Evolutionary conservation across 1,139 yeast species (phyloP).

Genomic region (Taiozyma sp.): DNA sequence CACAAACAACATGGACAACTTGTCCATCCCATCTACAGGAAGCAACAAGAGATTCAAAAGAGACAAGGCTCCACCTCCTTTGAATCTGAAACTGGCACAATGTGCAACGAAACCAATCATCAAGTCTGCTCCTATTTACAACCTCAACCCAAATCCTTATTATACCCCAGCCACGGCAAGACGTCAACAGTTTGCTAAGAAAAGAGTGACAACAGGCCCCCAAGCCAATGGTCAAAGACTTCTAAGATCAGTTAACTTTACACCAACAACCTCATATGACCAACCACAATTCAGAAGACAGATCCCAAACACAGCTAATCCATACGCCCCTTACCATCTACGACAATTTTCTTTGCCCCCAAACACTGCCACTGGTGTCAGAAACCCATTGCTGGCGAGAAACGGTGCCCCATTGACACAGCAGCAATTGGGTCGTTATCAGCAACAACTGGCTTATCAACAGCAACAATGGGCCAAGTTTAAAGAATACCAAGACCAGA

Average conservation of each 20-base stretch:
- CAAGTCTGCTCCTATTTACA: constrained; percentile 40
- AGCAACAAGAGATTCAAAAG: constrained; percentile 36
- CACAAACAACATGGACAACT: constrained; percentile 21
- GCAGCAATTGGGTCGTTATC: constrained; percentile 18
- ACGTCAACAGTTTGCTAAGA: constrained; percentile 10
- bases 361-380: constrained; percentile 16
- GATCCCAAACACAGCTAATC: not conserved
- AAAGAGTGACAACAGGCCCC: not conserved
- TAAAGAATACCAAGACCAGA: constrained; percentile 17
- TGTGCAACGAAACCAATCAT: constrained; percentile 29
- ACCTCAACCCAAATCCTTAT: constrained; percentile 11
- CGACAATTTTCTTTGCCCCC: constrained; percentile 5
- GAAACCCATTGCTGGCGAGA: constrained; percentile 11
- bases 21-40: constrained; percentile 25
- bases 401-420: constrained; percentile 14
- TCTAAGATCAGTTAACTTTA: not conserved
- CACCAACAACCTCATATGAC: not conserved
- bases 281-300: not conserved
- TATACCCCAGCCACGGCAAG: constrained; percentile 15
- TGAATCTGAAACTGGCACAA: constrained; percentile 24
- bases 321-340: not conserved
- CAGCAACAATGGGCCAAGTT: constrained; percentile 22
- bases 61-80: constrained; percentile 41
- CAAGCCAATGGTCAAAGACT: not conserved
- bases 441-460: constrained; percentile 20